Evolutionary conservation across 78 protist genomes (phyloP).

Genomic region (Emiliania huxleyi): DNA sequence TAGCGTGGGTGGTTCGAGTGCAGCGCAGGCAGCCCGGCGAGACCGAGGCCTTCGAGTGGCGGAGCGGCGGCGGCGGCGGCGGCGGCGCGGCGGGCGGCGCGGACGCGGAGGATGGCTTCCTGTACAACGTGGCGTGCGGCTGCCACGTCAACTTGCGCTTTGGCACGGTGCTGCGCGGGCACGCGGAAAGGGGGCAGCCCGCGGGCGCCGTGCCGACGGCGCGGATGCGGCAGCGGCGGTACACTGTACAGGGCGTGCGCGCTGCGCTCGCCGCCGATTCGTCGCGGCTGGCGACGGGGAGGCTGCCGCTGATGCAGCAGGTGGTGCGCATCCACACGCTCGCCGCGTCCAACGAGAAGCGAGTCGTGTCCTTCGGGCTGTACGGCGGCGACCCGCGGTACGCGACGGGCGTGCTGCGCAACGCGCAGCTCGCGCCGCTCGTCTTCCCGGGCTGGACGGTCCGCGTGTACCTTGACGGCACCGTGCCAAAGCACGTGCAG

Average conservation of each 20-base stretch:
- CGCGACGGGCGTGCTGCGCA: slow-evolving; percentile 14
- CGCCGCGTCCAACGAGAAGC: slow-evolving; percentile 14
- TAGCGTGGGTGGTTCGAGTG: not conserved
- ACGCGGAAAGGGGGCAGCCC: not conserved
- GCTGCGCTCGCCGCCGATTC: too few relatives aligned
- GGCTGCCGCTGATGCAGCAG: not conserved
- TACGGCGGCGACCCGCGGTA: slow-evolving; percentile 28
- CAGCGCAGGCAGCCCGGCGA: not conserved
- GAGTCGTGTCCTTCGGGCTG: not conserved
- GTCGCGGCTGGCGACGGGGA: too few relatives aligned
- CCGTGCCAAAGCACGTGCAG: not conserved
- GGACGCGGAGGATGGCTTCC: too few relatives aligned
- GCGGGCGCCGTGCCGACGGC: not conserved
- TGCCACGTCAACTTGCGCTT: not conserved
- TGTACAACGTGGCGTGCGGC: not conserved
- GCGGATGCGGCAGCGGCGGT: not conserved
- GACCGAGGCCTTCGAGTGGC: not conserved
- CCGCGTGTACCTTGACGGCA: slow-evolving; percentile 29
- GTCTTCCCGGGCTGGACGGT: slow-evolving; percentile 39
- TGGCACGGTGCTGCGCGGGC: not conserved
- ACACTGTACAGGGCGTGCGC: too few relatives aligned
- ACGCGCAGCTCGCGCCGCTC: not conserved
- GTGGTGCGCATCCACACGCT: not conserved
- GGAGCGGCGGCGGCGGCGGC: not conserved
- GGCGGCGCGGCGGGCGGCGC: too few relatives aligned